A percentile compares a stretch with the other conserved stretches of the same genome.
Evolutionary conservation across 768 basidiomycete species (phyloP).

Genomic region (Trametes elegans): DNA sequence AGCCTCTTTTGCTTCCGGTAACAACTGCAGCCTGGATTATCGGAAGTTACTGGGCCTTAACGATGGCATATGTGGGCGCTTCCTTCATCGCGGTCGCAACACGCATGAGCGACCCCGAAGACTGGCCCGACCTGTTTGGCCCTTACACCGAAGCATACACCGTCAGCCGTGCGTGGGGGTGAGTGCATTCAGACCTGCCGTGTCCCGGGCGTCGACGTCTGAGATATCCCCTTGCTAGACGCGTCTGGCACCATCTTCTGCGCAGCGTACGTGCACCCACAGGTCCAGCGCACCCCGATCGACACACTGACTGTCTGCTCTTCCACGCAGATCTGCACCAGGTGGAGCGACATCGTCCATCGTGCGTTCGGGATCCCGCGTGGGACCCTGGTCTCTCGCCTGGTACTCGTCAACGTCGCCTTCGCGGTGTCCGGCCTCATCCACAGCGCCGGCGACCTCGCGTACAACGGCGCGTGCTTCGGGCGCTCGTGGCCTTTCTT

Average conservation of each 20-base stretch:
- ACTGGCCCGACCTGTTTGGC: conserved; percentile 42
- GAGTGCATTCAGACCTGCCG: conserved; percentile 16
- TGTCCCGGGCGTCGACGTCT: no score
- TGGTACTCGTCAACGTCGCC: conserved; percentile 34
- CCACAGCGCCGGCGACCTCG: conserved; percentile 35
- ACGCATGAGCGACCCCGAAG: conserved; percentile 27
- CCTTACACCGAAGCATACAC: conserved; percentile 35
- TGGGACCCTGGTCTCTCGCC: conserved; percentile 27
- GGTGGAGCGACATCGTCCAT: conserved; percentile 27
- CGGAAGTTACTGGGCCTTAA: no score
- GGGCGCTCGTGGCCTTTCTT: conserved; percentile 28
- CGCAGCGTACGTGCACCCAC: conserved; percentile 33
- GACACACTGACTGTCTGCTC: no score
- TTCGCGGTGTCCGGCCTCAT: conserved; percentile 36
- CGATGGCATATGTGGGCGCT: background rate
- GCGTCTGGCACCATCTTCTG: conserved; percentile 39
- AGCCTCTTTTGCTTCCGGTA: background rate
- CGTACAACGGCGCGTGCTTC: conserved; percentile 19
- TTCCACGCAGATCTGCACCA: conserved; percentile 25
- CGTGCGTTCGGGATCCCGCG: conserved; percentile 25
- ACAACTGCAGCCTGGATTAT: background rate
- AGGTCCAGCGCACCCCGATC: background rate
- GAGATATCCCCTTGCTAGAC: conserved; percentile 20
- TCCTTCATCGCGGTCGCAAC: conserved; percentile 13
- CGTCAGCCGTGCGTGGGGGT: conserved; percentile 43